Base-by-base conservation (phyloP, 495 filamentous ascomycete genomes). In the Thozetella sp. region DNA sequence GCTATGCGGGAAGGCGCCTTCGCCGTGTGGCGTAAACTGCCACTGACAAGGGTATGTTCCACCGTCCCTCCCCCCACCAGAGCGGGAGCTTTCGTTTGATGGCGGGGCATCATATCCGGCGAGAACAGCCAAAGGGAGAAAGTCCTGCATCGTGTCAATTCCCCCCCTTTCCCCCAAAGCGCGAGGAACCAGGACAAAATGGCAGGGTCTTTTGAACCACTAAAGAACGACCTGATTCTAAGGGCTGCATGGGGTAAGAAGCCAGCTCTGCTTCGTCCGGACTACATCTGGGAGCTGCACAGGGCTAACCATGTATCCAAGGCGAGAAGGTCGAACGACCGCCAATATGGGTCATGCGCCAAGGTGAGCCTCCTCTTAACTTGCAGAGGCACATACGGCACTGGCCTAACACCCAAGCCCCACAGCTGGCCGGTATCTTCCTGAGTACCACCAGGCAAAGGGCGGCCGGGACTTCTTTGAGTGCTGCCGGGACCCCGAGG, bases 331-430 rank as follows among this genome's bases (percentile, higher is more conserved):
- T 97, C 58, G 92, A 97, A 69, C 87, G 94, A 55, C 87, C 96
- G 56, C 95, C 95, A 51, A 90, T 95, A 76, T 99, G 95, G 96
- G 92, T 98, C 67, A 98, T 99, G 95, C 90, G 95, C 75, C 95
- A 97, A 86, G 93, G 93, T 93, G 80, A 69, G 68, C 20, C n/a
- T 19, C 2, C 25, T 30, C 17, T 52, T 58, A 10, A 51, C 27
- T 67, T 2, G 10, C n/a, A n/a, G n/a, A n/a, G n/a, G n/a, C n/a
- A n/a, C n/a, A n/a, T n/a, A 34, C 0, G 11, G 30, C 20, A 25
- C 15, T 13, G 11, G n/a, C 6, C 69, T 68, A 57, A 66, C 63
- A 53, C 13, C n/a, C 17, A 54, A 51, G 30, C 20, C n/a, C 12
- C 55, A 60, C 61, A 97, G 95, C 95, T 69, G 95, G 95, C 59